Base-by-base conservation (phyloP, 73 alveolate species). In the Durusdinium trenchii region DNA sequence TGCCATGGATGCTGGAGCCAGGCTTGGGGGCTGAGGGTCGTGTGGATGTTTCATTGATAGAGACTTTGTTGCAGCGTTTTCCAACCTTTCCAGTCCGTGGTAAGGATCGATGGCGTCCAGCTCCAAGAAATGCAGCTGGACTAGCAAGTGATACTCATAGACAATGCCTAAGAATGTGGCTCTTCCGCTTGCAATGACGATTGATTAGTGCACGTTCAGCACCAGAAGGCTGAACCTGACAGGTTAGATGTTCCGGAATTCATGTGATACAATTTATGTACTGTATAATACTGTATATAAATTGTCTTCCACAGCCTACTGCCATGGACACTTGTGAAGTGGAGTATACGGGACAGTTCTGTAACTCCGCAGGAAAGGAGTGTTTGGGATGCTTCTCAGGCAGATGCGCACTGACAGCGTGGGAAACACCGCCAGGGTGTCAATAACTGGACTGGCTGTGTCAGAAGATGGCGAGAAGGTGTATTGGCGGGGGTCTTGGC, bases 401-500 rank as follows among this genome's bases (percentile, higher is more conserved):
- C 42, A 45, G 61, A 45, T 45, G 61, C 87, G 87, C n/a, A n/a
- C n/a, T 26, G 87, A 60, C 18, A 20, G 42, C 40, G 87, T 54
- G 7, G 87, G 87, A 9, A 60, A 76, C 42, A 5, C 62, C 61
- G 46, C 18, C 69, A 45, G 91, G 47, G 91, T 43, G 54, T 36
- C 51, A 9, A 75, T 89, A 42, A 89, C 96, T n/a, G 96, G 96
- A n/a, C 86, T 89, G 3, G 96, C 96, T 20, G 28, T 89, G 51
- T 46, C 73, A 26, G 86, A 20, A 48, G 57, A 67, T 32, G 96
- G 96, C 57, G 20, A 7, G 67, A 64, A 48, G 40, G 42, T 89
- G 26, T 62, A 18, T 38, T 89, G 96, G 96, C 42, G n/a, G 6
- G 73, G 28, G 10, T 35, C 96, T 57, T n/a, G n/a, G n/a, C n/a